Evolutionary conservation across 108 stramenopile species (phyloP).

Genomic region (Skeletonema tropicum): DNA sequence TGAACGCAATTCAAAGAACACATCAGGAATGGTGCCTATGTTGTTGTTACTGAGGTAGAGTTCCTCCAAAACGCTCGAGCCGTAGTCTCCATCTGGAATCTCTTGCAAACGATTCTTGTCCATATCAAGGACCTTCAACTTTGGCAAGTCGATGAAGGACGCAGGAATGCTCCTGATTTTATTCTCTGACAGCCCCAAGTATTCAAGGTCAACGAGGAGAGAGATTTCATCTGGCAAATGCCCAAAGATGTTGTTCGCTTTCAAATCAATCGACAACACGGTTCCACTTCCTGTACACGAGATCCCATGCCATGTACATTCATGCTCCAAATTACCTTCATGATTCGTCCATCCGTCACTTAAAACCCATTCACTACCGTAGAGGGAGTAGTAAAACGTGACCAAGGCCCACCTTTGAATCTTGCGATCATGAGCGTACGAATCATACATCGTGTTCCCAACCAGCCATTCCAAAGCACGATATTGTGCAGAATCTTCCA

Average conservation of each 20-base stretch:
- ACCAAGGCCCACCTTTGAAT: constrained; percentile 43
- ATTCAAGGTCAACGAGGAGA: constrained; percentile 27
- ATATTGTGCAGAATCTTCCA: constrained; percentile 33
- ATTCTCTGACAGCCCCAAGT: constrained; percentile 28
- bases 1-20: constrained; percentile 27
- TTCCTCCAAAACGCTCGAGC: constrained; percentile 25
- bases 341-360: constrained; percentile 29
- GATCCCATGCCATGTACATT: constrained; percentile 49
- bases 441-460: constrained; percentile 14
- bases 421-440: constrained; percentile 12
- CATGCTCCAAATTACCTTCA: constrained; percentile 18
- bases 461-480: constrained; percentile 42
- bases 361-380: constrained; percentile 38
- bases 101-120: constrained; percentile 28
- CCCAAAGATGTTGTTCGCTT: constrained; percentile 30
- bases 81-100: constrained; percentile 29
- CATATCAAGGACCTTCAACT: constrained; percentile 43
- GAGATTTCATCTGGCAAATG: constrained; percentile 24
- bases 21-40: constrained; percentile 27
- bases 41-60: constrained; percentile 47
- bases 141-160: constrained; percentile 25
- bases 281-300: constrained; percentile 22
- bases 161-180: constrained; percentile 20
- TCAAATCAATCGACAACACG: constrained; percentile 30
- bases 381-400: constrained; percentile 34